phyloP scores from a whole-genome alignment of 352 stramenopile species.

The Globisporangium alternatum region DNA sequence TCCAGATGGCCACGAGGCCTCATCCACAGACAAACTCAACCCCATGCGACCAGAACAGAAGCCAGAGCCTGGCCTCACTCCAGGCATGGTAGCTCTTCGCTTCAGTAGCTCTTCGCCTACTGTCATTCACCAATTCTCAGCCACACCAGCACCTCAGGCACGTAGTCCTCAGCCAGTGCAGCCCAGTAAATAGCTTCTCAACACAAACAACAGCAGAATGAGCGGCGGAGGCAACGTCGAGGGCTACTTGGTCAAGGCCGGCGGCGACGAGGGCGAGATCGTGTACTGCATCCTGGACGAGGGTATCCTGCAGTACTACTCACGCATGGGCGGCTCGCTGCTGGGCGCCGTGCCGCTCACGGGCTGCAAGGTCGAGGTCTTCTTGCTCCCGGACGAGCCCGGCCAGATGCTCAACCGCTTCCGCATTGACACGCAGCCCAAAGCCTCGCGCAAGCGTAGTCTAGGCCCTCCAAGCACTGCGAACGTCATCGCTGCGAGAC shows the following conservation, averaged over 20 bases:
- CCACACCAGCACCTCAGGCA: background rate
- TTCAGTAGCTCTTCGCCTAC: background rate
- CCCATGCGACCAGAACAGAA: background rate
- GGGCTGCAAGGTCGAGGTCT: constrained; percentile 73
- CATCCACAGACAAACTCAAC: background rate
- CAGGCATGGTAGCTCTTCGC: background rate
- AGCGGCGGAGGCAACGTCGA: constrained; percentile 70
- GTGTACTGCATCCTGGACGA: constrained; percentile 88
- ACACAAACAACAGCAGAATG: constrained; percentile 24
- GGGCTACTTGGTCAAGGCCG: constrained; percentile 78
- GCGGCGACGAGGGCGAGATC: constrained; percentile 48
- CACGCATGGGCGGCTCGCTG: constrained; percentile 58
- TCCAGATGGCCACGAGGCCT: background rate
- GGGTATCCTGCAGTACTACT: constrained; percentile 79
- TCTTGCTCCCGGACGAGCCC: constrained; percentile 52
- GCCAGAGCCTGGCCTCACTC: background rate
- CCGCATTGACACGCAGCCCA: constrained; percentile 46
- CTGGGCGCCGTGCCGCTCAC: constrained; percentile 65
- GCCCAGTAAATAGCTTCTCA: background rate
- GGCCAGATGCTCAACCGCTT: constrained; percentile 56
- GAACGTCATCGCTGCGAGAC: constrained; percentile 18
- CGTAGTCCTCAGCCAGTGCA: background rate
- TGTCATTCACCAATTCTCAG: background rate
- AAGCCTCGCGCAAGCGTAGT: constrained; percentile 26
- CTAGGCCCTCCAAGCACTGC: constrained; percentile 15